Evolutionary conservation across 768 basidiomycete species (phyloP).

Genomic region (Galerina sulciceps): DNA sequence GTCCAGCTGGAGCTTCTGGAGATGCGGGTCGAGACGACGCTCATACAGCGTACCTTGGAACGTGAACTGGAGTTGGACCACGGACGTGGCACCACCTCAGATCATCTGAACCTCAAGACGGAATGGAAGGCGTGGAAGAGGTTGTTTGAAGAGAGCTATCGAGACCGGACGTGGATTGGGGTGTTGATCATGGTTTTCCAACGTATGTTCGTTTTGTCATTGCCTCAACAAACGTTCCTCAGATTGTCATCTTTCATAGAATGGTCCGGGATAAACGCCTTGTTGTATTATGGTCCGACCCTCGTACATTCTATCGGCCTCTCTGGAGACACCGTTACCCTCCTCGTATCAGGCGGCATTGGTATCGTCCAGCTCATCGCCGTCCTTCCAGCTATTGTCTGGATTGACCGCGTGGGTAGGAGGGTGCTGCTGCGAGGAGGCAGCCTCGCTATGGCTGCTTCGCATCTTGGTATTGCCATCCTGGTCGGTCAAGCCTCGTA

Average conservation of each 20-base stretch:
- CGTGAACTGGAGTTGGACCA: constrained; percentile 14
- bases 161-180: constrained; percentile 69
- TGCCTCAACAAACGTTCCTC: neutral
- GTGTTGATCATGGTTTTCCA: constrained; percentile 83
- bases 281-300: constrained; percentile 82
- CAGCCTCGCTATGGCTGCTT: constrained; percentile 62
- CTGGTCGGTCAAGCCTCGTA: constrained; percentile 46
- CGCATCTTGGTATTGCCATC: constrained; percentile 68
- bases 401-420: constrained; percentile 67
- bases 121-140: constrained; percentile 55
- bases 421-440: constrained; percentile 70
- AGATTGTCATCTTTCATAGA: constrained; percentile 44
- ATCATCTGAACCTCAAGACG: constrained; percentile 25
- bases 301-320: constrained; percentile 69
- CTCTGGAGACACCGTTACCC: constrained; percentile 56
- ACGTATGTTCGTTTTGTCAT: constrained; percentile 48
- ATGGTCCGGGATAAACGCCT: constrained; percentile 87
- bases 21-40: constrained; percentile 69
- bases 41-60: constrained; percentile 45
- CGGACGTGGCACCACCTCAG: neutral
- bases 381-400: constrained; percentile 73
- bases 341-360: constrained; percentile 78
- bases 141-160: constrained; percentile 57
- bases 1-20: constrained; percentile 72
- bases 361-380: constrained; percentile 80